Percentiles rank a stretch among this genome's conserved stretches.
phyloP scores from a whole-genome alignment of 148 eudicot genomes.

The Gaultheria prostrata region DNA sequence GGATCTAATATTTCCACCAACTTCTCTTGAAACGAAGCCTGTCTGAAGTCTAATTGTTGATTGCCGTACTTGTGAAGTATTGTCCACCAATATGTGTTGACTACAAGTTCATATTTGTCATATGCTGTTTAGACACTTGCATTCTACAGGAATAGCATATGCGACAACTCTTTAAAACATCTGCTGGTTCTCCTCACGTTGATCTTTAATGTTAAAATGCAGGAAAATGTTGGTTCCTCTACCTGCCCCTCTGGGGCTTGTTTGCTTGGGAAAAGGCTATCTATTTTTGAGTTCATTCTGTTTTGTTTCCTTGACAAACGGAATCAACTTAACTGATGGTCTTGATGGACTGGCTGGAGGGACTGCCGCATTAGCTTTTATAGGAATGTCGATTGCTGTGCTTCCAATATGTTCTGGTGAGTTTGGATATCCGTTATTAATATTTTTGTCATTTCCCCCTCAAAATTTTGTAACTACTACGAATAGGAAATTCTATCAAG shows the following conservation, averaged over 20 bases:
- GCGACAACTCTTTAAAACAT: not conserved
- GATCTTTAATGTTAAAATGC: constrained; percentile 18
- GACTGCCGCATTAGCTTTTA: constrained; percentile 80
- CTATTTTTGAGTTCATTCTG: constrained; percentile 57
- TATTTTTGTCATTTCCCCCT: not conserved
- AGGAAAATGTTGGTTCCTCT: constrained; percentile 93
- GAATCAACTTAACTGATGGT: constrained; percentile 61
- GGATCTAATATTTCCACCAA: not conserved
- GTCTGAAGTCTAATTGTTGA: not conserved
- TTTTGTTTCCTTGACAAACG: constrained; percentile 76
- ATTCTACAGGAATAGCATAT: not conserved
- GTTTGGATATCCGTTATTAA: constrained; percentile 16
- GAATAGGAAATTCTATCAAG: not conserved
- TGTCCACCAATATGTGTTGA: not conserved
- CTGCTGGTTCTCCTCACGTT: constrained; percentile 11
- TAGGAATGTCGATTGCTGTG: constrained; percentile 88
- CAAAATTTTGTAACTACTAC: not conserved
- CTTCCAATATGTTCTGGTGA: constrained; percentile 92
- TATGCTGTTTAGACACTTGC: constrained; percentile 1
- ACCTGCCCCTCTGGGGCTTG: constrained; percentile 81
- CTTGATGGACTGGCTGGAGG: constrained; percentile 96
- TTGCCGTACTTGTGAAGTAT: not conserved
- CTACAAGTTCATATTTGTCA: not conserved
- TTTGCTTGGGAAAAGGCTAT: constrained; percentile 61
- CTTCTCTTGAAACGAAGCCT: not conserved